Conservation (phyloP, 2,329 filamentous ascomycete species). For the Passalora sequoiae region DNA sequence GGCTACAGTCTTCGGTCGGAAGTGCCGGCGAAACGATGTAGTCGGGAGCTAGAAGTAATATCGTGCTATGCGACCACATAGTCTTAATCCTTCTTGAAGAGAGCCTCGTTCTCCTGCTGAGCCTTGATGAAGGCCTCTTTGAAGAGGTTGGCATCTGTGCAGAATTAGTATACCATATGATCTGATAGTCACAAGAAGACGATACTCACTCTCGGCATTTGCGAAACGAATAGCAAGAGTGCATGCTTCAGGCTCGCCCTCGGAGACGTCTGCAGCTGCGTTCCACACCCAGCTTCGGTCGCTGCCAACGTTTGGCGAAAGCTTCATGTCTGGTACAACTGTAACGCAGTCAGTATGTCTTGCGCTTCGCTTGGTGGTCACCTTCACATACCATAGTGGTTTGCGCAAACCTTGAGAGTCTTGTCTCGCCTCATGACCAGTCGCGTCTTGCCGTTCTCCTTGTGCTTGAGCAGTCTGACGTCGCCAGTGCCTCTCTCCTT, state of each 20-base stretch:
- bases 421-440: slow-evolving; percentile 99
- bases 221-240: slow-evolving; percentile 96
- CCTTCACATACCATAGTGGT: slow-evolving; percentile 82
- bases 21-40: too few species aligned
- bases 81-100: slow-evolving; percentile 52
- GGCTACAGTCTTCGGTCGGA: too few species aligned
- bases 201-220: slow-evolving; percentile 84
- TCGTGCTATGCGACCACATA: too few species aligned
- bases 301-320: slow-evolving; percentile 93
- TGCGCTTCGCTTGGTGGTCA: slow-evolving; percentile 1
- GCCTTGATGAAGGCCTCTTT: slow-evolving; percentile 97
- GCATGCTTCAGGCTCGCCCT: slow-evolving; percentile 93
- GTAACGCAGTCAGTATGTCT: slow-evolving; percentile 23
- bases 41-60: too few species aligned
- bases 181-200: not conserved
- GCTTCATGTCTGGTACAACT: slow-evolving; percentile 99
- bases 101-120: slow-evolving; percentile 87
- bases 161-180: not conserved
- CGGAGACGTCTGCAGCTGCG: slow-evolving; percentile 91
- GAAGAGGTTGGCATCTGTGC: slow-evolving; percentile 85
- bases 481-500: slow-evolving; percentile 98
- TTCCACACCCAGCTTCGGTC: slow-evolving; percentile 99
- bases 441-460: slow-evolving; percentile 95
- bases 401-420: slow-evolving; percentile 99
- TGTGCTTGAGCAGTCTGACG: slow-evolving; percentile 94